A percentile compares a stretch with the other conserved stretches of the same genome.
These are phyloP conservation scores for Cercospora canescens DNA, from an alignment of 2,329 filamentous ascomycete genomes.

Conservation along the genomic window DNA sequence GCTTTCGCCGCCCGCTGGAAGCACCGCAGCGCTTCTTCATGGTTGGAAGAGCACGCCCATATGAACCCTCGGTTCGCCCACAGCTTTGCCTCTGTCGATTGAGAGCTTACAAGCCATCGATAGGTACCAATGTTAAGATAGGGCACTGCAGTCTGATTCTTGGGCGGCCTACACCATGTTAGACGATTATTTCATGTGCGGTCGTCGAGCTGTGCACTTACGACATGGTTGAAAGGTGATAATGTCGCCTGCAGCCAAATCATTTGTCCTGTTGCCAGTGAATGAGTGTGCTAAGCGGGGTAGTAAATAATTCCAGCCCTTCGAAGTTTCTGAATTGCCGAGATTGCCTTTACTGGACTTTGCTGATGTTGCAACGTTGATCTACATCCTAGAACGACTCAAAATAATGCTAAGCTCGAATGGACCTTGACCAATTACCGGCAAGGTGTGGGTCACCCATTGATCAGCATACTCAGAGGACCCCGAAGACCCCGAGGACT, in stretches of 20 bases:
- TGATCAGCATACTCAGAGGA: not conserved
- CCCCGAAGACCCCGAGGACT: not conserved
- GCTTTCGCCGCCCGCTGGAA: not conserved
- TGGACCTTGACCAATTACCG: not conserved
- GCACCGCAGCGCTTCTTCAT: not conserved
- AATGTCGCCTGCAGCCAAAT: too few species aligned
- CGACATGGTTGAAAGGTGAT: not conserved
- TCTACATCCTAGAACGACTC: too few species aligned
- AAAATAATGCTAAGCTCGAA: not conserved
- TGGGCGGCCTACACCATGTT: too few species aligned
- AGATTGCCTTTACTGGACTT: too few species aligned
- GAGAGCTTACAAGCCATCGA: not conserved
- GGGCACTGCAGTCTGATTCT: not conserved
- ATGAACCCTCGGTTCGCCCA: not conserved
- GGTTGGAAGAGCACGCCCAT: not conserved
- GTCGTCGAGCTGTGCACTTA: not conserved
- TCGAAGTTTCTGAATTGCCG: too few species aligned
- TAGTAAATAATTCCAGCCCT: too few species aligned
- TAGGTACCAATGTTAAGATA: not conserved
- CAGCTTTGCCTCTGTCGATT: not conserved
- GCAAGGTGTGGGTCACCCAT: not conserved
- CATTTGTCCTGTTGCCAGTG: too few species aligned
- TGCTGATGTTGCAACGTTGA: too few species aligned
- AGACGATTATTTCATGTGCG: too few species aligned
- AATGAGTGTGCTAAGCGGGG: too few species aligned